A percentile compares a stretch with the other conserved stretches of the same genome.
Evolutionary conservation across 2,329 filamentous ascomycete genomes (phyloP).

Genomic region (Dothidotthia symphoricarpi): DNA sequence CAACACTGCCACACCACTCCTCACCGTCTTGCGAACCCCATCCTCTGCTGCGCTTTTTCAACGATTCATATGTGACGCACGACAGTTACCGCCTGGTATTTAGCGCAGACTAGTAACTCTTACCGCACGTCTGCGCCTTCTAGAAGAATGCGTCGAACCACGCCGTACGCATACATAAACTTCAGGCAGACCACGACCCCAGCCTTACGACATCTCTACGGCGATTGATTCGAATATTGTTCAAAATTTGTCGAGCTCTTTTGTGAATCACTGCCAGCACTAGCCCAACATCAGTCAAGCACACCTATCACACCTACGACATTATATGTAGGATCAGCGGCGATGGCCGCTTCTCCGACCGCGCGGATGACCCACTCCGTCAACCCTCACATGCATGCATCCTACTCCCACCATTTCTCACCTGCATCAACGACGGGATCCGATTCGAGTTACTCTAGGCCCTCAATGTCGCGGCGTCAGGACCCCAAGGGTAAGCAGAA

Average conservation of each 20-base stretch:
- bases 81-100: conserved; percentile 3
- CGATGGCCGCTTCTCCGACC: conserved; percentile 24
- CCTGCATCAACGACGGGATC: conserved; percentile 23
- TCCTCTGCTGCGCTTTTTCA: conserved; percentile 16
- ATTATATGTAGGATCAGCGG: too few species aligned
- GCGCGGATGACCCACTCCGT: conserved; percentile 26
- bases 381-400: conserved; percentile 17
- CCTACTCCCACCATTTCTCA: conserved; percentile 17
- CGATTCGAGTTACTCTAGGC: conserved; percentile 22
- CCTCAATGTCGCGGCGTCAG: conserved; percentile 23
- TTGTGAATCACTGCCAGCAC: too few species aligned
- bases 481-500: conserved; percentile 24
- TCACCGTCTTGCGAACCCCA: conserved; percentile 13
- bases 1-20: conserved; percentile 19
- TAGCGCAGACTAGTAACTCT: conserved; percentile 4
- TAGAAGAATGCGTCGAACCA: conserved; percentile 5
- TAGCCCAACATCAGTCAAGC: too few species aligned
- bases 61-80: conserved; percentile 19
- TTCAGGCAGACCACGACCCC: conserved; percentile 14
- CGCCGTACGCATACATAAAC: conserved; percentile 14
- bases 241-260: too few species aligned
- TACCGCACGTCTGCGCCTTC: conserved; percentile 9
- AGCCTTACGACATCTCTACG: conserved; percentile 17
- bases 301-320: too few species aligned
- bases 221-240: too few species aligned